Conservation (phyloP, 2,329 filamentous ascomycete species). For the Claviceps sp. region DNA sequence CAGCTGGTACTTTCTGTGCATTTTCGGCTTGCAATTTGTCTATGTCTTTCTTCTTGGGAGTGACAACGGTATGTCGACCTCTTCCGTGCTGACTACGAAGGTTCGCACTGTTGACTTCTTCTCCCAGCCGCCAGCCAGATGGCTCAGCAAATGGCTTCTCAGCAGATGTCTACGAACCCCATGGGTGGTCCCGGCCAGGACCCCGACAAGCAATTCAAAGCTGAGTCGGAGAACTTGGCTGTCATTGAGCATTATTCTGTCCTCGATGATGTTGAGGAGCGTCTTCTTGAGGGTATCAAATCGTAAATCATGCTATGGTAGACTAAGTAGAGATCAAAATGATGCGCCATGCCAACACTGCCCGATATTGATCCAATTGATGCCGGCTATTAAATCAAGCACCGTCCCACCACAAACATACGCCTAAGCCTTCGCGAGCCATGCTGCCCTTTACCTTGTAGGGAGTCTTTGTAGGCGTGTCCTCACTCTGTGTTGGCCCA, state of each 20-base stretch:
- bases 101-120: conserved; percentile 7
- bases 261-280: conserved; percentile 74
- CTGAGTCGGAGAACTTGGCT: conserved; percentile 87
- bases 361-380: conserved; percentile 3
- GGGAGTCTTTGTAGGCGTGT: conserved; percentile 49
- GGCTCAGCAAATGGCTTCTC: conserved; percentile 72
- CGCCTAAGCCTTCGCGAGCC: conserved; percentile 47
- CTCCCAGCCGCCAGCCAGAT: conserved; percentile 73
- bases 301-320: conserved; percentile 18
- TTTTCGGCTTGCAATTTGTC: conserved; percentile 91
- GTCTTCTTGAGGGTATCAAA: conserved; percentile 50
- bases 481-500: conserved; percentile 49
- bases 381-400: conserved; percentile 7
- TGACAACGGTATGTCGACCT: conserved; percentile 69
- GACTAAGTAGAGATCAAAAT: conserved; percentile 8
- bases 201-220: conserved; percentile 86
- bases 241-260: conserved; percentile 91
- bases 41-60: conserved; percentile 95
- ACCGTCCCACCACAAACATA: conserved; percentile 50
- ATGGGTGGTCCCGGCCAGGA: conserved; percentile 90
- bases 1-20: conserved; percentile 96
- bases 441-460: conserved; percentile 57
- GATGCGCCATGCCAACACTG: conserved; percentile 3
- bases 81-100: neutral
- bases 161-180: conserved; percentile 30